phyloP scores from a whole-genome alignment of 257 asterid species.

The Nicotiana attenuata region DNA sequence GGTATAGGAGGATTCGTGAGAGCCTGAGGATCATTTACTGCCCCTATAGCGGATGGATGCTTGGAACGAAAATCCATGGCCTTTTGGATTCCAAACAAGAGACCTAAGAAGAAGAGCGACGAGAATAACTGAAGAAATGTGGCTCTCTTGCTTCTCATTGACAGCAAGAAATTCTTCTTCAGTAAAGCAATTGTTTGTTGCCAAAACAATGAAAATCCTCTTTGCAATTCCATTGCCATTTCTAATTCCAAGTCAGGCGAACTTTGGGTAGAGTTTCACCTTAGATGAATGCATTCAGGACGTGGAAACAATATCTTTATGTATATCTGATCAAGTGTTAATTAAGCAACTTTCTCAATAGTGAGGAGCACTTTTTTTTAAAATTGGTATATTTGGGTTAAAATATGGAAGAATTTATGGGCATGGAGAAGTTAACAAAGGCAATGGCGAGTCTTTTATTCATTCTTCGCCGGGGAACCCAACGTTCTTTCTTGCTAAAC shows the following conservation, averaged over 20 bases:
- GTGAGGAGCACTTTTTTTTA: too few species aligned
- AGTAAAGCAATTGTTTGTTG: constrained; percentile 34
- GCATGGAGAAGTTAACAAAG: background rate
- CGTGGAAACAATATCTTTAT: too few species aligned
- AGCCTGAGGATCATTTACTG: constrained; percentile 21
- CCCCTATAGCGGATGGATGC: constrained; percentile 7
- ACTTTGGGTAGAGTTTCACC: too few species aligned
- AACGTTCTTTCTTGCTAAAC: background rate
- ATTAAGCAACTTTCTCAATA: too few species aligned
- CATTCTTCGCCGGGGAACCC: background rate
- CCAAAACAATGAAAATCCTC: constrained; percentile 28
- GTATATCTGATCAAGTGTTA: too few species aligned
- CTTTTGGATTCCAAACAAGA: constrained; percentile 22
- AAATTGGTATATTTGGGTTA: background rate
- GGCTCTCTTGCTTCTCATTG: constrained; percentile 20
- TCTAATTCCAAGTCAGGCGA: background rate
- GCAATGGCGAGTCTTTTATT: background rate
- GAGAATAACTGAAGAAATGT: constrained; percentile 34
- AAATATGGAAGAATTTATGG: background rate
- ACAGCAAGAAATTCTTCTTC: constrained; percentile 27
- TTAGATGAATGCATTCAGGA: too few species aligned
- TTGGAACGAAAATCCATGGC: background rate
- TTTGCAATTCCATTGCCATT: constrained; percentile 22
- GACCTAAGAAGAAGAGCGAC: constrained; percentile 31
- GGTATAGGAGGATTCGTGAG: constrained; percentile 23